Evolutionary conservation across 208 protist genomes (phyloP).

Genomic region (Acanthamoeba triangularis): DNA sequence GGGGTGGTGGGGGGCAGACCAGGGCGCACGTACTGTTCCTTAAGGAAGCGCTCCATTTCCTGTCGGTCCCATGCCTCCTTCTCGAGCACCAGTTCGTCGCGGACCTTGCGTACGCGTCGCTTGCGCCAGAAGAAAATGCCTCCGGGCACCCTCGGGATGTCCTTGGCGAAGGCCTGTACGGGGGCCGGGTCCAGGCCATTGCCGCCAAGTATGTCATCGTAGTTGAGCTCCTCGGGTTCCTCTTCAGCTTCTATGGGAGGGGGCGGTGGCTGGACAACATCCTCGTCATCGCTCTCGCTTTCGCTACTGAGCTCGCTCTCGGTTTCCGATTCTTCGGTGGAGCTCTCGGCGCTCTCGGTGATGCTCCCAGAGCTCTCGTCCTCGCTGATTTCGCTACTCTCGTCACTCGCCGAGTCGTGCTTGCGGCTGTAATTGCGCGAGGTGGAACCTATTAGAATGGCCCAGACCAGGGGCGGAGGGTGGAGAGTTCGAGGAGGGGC

Average conservation of each 20-base stretch:
- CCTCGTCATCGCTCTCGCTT: background rate
- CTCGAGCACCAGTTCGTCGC: background rate
- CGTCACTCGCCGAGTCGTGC: background rate
- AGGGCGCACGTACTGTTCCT: constrained; percentile 15
- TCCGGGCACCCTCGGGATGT: background rate
- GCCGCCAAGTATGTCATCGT: background rate
- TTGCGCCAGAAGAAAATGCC: constrained; percentile 65
- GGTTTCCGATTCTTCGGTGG: background rate
- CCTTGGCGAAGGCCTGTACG: background rate
- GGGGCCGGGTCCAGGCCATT: background rate
- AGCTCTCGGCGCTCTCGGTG: no score
- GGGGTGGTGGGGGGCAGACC: no score
- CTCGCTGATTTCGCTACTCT: background rate
- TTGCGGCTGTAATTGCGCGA: background rate
- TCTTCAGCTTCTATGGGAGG: background rate
- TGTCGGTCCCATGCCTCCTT: background rate
- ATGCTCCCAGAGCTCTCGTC: no score
- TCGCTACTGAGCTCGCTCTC: background rate
- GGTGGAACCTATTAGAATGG: no score
- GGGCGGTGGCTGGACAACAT: background rate
- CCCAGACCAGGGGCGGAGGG: no score
- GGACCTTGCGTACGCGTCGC: background rate
- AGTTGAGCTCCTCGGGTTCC: background rate
- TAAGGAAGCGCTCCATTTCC: background rate
- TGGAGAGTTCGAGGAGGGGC: no score